phyloP scores from a whole-genome alignment of 768 basidiomycete genomes.

The Lactarius hatsudake region DNA sequence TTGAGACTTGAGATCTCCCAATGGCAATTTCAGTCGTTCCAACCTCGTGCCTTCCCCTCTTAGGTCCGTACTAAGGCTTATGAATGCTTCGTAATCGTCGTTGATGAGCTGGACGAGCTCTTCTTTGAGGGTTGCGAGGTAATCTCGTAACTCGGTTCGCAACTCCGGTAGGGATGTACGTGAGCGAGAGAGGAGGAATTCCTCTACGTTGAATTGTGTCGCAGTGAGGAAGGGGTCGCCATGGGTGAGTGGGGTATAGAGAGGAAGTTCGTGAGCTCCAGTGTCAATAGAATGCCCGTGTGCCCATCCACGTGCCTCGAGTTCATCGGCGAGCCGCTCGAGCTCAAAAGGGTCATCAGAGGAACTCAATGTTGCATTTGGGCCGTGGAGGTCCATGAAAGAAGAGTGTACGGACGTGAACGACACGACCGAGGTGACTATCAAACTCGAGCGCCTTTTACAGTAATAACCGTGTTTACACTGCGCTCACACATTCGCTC shows the following conservation, averaged over 20 bases:
- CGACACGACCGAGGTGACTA: neutral
- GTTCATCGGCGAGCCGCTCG: slow-evolving; percentile 70
- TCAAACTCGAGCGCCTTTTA: too few species aligned
- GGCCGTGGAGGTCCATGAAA: slow-evolving; percentile 15
- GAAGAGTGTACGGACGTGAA: neutral
- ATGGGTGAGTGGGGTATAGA: slow-evolving; percentile 74
- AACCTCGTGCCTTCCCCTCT: slow-evolving; percentile 79
- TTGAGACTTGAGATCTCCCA: slow-evolving; percentile 58
- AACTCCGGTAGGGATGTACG: slow-evolving; percentile 86
- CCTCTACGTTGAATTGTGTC: slow-evolving; percentile 73
- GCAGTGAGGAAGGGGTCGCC: slow-evolving; percentile 69
- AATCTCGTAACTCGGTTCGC: slow-evolving; percentile 82
- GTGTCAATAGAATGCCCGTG: slow-evolving; percentile 44
- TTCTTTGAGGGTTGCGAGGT: slow-evolving; percentile 79
- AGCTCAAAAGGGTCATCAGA: slow-evolving; percentile 60
- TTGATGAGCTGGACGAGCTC: slow-evolving; percentile 96
- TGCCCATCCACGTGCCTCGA: slow-evolving; percentile 38
- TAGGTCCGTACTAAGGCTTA: slow-evolving; percentile 90
- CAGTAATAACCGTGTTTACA: too few species aligned
- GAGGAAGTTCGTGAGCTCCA: slow-evolving; percentile 50
- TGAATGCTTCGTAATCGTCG: slow-evolving; percentile 97
- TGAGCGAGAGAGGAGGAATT: slow-evolving; percentile 82
- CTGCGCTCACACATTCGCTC: too few species aligned
- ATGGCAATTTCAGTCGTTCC: slow-evolving; percentile 62
- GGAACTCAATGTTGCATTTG: slow-evolving; percentile 10